Evolutionary conservation across 2,329 filamentous ascomycete species (phyloP), one percentile per base, ranked within the genome.

Genomic region (Dactylellina haptotyla): DNA sequence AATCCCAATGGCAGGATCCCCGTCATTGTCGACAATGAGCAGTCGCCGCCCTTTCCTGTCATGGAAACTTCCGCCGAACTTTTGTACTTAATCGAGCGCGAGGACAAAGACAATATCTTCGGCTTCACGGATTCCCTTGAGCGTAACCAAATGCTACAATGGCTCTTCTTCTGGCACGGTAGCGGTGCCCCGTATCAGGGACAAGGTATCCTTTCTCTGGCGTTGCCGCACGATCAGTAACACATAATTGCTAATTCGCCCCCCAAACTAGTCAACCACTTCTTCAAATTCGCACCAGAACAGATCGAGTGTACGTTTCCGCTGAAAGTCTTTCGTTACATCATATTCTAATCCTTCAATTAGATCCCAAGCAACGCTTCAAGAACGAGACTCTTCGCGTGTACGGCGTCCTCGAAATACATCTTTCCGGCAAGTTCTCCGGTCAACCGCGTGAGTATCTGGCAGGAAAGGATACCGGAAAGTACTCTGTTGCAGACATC

Each of bases 131-230:
- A 86, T 76, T 82, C 83, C 14, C 78, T 85, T 4, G 85, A 86
- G 78, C 79, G 81, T 12, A 85, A 80, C 74, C 79, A 86, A 76
- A 80, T 78, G 26, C 69, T 85, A 41, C 85, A 86, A 76, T 86
- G 84, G 84, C 79, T 84, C 0, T 85, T 86, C 79, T 87, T 86
- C 80, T 86, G 84, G 84, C 84, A 85, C 63, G 82, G 80, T 4
- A 79, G 78, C 26, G 80, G 82, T 23, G 81, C 81, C 6, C 82
- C 83, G 12, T 82, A 82, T 76, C 80, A 82, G 77, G 81, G 80
- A n/a, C 78, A 79, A 62, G 66, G 73, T 10, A 28, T 10, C 6
- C 14, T n/a, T 34, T 39, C 41, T 20, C 23, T 18, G 78, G 76
- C 3, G 14, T 34, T n/a, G n/a, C n/a, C 12, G 37, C 14, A n/a